Evolutionary conservation across 495 filamentous ascomycete genomes (phyloP).

Genomic region (Lindgomyces ingoldianus): DNA sequence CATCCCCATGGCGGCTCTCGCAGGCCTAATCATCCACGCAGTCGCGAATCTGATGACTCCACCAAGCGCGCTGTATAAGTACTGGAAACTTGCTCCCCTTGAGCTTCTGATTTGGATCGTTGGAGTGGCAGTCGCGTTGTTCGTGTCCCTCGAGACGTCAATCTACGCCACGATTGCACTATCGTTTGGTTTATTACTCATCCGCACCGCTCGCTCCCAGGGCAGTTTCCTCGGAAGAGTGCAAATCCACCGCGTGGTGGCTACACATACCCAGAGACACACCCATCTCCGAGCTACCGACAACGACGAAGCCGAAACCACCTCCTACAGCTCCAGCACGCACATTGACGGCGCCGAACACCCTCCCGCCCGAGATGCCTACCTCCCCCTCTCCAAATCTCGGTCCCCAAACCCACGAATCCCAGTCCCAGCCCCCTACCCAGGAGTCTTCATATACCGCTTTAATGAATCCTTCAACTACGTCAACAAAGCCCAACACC

Average conservation of each 20-base stretch:
- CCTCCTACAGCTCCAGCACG: background rate
- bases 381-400: constrained; percentile 1
- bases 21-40: constrained; percentile 22
- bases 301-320: background rate
- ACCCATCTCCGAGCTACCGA: background rate
- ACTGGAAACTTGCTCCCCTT: constrained; percentile 19
- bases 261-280: background rate
- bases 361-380: constrained; percentile 2
- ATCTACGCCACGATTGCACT: constrained; percentile 16
- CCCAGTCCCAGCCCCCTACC: constrained; percentile 2
- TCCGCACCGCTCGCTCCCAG: constrained; percentile 7
- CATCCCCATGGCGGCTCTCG: constrained; percentile 20
- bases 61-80: constrained; percentile 13
- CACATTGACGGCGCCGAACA: background rate
- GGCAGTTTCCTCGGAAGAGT: constrained; percentile 5
- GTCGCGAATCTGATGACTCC: constrained; percentile 15
- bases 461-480: constrained; percentile 24
- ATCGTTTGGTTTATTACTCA: constrained; percentile 7
- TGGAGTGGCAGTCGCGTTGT: constrained; percentile 15
- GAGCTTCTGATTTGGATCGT: constrained; percentile 19
- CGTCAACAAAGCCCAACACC: constrained; percentile 19
- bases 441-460: constrained; percentile 21
- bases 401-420: background rate
- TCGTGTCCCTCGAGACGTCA: constrained; percentile 9
- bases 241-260: background rate